phyloP scores from a whole-genome alignment of 2,329 filamentous ascomycete species.

The Bipolaris cookei region DNA sequence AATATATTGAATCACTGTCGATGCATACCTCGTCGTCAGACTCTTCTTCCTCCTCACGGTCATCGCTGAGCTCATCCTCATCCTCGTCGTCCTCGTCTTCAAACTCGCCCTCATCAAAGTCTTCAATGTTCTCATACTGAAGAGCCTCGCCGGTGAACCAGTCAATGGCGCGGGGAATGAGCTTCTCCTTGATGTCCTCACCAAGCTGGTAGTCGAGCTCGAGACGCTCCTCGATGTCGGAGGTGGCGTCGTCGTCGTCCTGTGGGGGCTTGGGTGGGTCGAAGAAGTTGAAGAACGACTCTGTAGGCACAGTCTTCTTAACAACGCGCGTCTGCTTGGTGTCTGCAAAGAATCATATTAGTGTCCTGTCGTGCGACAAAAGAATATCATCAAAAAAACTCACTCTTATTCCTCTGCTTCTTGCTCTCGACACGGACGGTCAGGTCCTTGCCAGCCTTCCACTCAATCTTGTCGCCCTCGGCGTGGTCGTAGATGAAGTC shows the following conservation, averaged over 20 bases:
- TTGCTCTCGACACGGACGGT: conserved; percentile 97
- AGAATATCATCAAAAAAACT: conserved; percentile 41
- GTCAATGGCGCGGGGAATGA: conserved; percentile 97
- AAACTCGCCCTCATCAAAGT: conserved; percentile 80
- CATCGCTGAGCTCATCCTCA: conserved; percentile 82
- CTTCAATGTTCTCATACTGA: conserved; percentile 92
- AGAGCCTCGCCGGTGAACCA: conserved; percentile 99
- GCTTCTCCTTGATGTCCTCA: conserved; percentile 99
- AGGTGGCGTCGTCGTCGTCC: conserved; percentile 77
- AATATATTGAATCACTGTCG: not conserved
- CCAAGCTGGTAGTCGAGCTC: conserved; percentile 98
- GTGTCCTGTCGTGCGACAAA: not conserved
- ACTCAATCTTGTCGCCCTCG: conserved; percentile 96
- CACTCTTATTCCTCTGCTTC: conserved; percentile 99
- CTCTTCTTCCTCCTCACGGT: conserved; percentile 74
- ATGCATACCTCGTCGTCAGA: conserved; percentile 50
- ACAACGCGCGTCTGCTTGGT: conserved; percentile 99
- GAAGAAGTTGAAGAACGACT: conserved; percentile 99
- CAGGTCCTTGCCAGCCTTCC: conserved; percentile 91
- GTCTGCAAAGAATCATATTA: conserved; percentile 62
- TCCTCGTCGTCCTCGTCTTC: conserved; percentile 94
- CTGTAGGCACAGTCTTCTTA: conserved; percentile 98
- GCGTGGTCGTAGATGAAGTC: conserved; percentile 99
- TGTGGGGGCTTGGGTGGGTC: conserved; percentile 85
- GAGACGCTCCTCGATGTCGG: conserved; percentile 95